Conservation (phyloP, 257 asterid species). For the Avicennia marina region DNA sequence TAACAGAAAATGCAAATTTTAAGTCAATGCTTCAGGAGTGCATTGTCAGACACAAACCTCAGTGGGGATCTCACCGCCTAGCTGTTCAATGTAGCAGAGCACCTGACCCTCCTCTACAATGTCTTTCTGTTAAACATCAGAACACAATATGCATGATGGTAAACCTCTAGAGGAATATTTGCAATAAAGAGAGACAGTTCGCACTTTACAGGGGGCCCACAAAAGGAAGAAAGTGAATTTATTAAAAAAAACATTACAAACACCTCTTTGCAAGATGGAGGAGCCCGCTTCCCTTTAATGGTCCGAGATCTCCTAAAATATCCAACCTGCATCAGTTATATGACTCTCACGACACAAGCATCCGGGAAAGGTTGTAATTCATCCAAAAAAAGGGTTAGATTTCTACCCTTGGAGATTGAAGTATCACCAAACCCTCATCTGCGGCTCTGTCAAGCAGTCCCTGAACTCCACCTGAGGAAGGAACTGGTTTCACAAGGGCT, state of each 20-base stretch:
- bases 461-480: conserved; percentile 41
- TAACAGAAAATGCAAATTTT: too few species aligned
- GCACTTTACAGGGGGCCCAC: too few species aligned
- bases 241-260: too few species aligned
- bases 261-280: conserved; percentile 89
- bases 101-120: conserved; percentile 87
- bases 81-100: conserved; percentile 87
- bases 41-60: conserved; percentile 44
- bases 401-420: conserved; percentile 77
- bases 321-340: conserved; percentile 64
- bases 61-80: conserved; percentile 68
- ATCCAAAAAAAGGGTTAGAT: too few species aligned
- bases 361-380: too few species aligned
- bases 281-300: conserved; percentile 72
- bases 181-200: too few species aligned
- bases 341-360: too few species aligned
- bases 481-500: conserved; percentile 41
- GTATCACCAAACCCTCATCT: conserved; percentile 68
- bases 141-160: too few species aligned
- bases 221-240: too few species aligned
- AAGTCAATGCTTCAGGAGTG: not conserved
- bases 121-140: conserved; percentile 83
- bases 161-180: too few species aligned
- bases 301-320: conserved; percentile 79
- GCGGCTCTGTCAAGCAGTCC: conserved; percentile 49